Evolutionary conservation across 345 rosid genomes (phyloP).

Genomic region (Citrus sinensis): DNA sequence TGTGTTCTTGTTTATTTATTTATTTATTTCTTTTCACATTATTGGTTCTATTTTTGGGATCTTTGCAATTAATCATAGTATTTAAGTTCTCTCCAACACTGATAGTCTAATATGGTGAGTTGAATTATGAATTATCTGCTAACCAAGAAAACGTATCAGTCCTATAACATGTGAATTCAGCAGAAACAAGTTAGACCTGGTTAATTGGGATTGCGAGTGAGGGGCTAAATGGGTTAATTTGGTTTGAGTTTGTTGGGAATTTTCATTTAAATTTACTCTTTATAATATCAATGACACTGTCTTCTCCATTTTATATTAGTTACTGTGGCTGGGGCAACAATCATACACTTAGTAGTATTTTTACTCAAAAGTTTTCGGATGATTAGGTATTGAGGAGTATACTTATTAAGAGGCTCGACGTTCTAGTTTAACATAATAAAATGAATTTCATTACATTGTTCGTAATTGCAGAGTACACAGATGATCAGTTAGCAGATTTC

Average conservation of each 20-base stretch:
- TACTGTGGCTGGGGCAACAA: background rate
- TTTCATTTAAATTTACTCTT: conserved; percentile 2
- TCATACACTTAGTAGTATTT: background rate
- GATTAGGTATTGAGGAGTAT: background rate
- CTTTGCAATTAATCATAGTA: background rate
- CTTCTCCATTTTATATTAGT: background rate
- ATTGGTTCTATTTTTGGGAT: background rate
- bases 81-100: background rate
- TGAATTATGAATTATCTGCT: background rate
- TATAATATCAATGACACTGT: background rate
- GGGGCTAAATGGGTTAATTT: background rate
- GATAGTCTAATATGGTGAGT: background rate
- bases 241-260: background rate
- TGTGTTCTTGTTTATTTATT: no score
- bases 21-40: background rate
- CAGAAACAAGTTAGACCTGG: background rate
- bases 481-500: conserved; percentile 67
- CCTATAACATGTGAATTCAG: background rate
- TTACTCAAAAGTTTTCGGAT: background rate
- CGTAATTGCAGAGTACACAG: conserved; percentile 48
- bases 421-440: background rate
- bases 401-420: background rate
- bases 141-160: background rate
- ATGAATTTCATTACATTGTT: background rate
- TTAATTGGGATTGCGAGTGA: background rate